Conservation (phyloP, 768 basidiomycete species). For the Hericium erinaceus region DNA sequence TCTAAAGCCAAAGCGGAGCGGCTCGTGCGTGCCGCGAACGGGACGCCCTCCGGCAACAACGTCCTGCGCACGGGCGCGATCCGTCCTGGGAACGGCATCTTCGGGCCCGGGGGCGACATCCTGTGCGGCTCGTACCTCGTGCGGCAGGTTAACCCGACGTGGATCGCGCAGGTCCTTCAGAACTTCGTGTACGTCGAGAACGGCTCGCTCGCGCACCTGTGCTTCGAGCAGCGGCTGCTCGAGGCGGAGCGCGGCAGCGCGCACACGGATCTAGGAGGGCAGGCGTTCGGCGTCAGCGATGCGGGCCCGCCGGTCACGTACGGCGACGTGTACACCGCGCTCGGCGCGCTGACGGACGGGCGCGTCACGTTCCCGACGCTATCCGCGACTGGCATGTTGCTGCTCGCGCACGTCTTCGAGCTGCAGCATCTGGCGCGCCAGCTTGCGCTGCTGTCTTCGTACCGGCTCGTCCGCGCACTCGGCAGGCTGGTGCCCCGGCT, state of each 20-base stretch:
- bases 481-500: conserved; percentile 19
- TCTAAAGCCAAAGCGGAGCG: conserved; percentile 54
- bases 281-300: conserved; percentile 59
- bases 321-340: conserved; percentile 49
- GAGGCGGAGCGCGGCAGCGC: conserved; percentile 31
- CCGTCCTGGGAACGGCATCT: conserved; percentile 72
- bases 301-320: conserved; percentile 54
- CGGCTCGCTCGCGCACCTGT: conserved; percentile 59
- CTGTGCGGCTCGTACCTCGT: conserved; percentile 55
- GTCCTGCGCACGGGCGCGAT: conserved; percentile 60
- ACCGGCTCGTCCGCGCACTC: conserved; percentile 23
- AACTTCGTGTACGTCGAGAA: conserved; percentile 74
- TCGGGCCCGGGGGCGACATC: conserved; percentile 68
- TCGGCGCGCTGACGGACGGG: conserved; percentile 48
- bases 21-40: conserved; percentile 33
- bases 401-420: conserved; percentile 53
- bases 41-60: conserved; percentile 24
- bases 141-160: conserved; percentile 51
- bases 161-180: conserved; percentile 48
- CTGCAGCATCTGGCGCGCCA: conserved; percentile 40
- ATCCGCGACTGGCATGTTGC: conserved; percentile 56
- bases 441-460: conserved; percentile 25
- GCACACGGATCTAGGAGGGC: conserved; percentile 63
- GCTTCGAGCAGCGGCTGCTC: conserved; percentile 63
- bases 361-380: conserved; percentile 45